phyloP scores from a whole-genome alignment of 2,329 filamentous ascomycete species.

The Stachybotrys chartarum region DNA sequence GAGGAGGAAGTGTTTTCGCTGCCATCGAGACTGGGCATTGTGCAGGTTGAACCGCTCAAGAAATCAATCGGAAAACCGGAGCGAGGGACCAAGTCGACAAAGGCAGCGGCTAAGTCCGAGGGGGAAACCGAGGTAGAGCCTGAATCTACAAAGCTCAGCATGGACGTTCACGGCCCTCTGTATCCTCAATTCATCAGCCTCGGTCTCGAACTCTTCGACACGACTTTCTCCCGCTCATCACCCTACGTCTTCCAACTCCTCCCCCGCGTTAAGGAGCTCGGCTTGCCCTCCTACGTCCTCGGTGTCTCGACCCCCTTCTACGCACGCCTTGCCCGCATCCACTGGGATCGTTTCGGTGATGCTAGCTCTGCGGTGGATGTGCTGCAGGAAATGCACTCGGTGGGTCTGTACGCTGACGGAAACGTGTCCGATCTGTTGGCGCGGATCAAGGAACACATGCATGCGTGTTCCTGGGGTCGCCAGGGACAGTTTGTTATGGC shows the following conservation, averaged over 20 bases:
- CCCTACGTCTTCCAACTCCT: conserved; percentile 53
- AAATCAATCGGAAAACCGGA: conserved; percentile 6
- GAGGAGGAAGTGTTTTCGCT: conserved; percentile 60
- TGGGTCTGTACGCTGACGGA: conserved; percentile 51
- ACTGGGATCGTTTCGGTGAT: conserved; percentile 56
- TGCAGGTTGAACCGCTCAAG: conserved; percentile 11
- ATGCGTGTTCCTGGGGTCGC: conserved; percentile 25
- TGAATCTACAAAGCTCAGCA: conserved; percentile 23
- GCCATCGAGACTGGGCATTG: conserved; percentile 48
- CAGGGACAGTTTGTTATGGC: conserved; percentile 31
- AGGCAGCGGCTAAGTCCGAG: conserved; percentile 8
- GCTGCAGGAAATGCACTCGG: conserved; percentile 58
- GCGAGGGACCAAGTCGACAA: conserved; percentile 1
- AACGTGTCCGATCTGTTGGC: conserved; percentile 17
- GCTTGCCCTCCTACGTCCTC: conserved; percentile 63
- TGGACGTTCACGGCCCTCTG: conserved; percentile 55
- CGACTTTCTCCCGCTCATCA: conserved; percentile 50
- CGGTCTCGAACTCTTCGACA: conserved; percentile 50
- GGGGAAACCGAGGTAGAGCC: background rate
- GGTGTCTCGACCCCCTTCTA: conserved; percentile 65
- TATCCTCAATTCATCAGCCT: conserved; percentile 56
- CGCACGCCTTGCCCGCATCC: conserved; percentile 54
- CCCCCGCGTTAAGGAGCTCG: conserved; percentile 59
- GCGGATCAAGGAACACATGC: conserved; percentile 23
- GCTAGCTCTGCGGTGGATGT: conserved; percentile 45